Percentiles rank a stretch among this genome's conserved stretches.
Conservation (phyloP, 257 asterid species). For the Rehmannia glutinosa region DNA sequence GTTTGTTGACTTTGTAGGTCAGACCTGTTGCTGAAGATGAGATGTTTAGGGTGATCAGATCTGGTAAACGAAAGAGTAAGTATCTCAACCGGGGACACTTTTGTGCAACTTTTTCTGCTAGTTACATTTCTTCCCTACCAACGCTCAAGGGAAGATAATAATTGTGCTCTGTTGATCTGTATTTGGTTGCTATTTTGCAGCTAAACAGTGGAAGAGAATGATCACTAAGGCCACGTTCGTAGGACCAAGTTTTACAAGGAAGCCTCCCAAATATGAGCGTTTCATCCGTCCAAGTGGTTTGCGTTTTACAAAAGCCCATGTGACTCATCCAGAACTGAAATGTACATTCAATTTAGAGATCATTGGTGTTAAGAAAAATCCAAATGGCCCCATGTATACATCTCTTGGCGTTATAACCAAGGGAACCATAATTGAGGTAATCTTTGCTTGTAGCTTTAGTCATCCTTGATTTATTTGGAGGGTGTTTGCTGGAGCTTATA, state of each 20-base stretch:
- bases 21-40: conserved; percentile 98
- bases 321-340: conserved; percentile 94
- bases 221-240: conserved; percentile 93
- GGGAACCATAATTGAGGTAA: conserved; percentile 93
- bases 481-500: too few relatives aligned
- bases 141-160: background rate
- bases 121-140: too few relatives aligned
- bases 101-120: background rate
- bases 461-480: too few relatives aligned
- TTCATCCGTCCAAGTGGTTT: conserved; percentile 87
- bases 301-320: conserved; percentile 92
- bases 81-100: conserved; percentile 9
- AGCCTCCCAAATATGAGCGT: conserved; percentile 97
- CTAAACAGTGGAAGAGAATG: conserved; percentile 99
- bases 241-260: conserved; percentile 89
- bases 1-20: conserved; percentile 46
- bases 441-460: background rate
- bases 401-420: conserved; percentile 90
- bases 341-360: conserved; percentile 92
- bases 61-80: conserved; percentile 96
- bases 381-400: conserved; percentile 92
- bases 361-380: conserved; percentile 94
- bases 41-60: conserved; percentile 91
- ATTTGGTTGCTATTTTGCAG: conserved; percentile 35
- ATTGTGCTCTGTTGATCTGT: background rate